Base-by-base conservation (phyloP, 2,329 filamentous ascomycete genomes). In the Beauveria medogensis region DNA sequence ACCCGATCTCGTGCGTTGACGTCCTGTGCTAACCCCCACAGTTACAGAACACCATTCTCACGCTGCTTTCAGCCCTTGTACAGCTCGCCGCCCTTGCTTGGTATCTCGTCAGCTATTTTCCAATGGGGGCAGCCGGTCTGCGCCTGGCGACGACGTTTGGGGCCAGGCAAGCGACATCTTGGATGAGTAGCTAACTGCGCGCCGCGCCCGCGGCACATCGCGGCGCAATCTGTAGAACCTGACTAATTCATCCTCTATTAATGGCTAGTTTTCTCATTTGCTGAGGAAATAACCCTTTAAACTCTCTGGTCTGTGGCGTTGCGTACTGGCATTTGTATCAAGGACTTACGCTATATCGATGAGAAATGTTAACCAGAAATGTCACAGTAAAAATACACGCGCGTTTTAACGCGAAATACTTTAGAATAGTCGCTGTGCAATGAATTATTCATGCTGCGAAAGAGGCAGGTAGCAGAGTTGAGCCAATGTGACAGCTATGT, bases 61-160 rank as follows among this genome's bases (percentile, higher is more conserved):
- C 94, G 18, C 80, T 97, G 59, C 78, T 97, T 65, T 89, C 92
- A 24, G 87, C 91, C 64, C 81, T 97, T 63, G 78, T 92, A 67
- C 94, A 99, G 73, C 80, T 97, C 59, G 86, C 87, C 58, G 90
- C 89, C 64, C 79, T 97, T 65, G 66, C 91, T 52, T 97, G 93
- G 93, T 97, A 97, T 76, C 81, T 97, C 52, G 87, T 97, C 74
- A 96, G 91, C 76, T 99, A 99, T 75, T 97, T 97, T 70, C 94
- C 94, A 28, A 96, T 97, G 92, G 94, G 94, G 46, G 90, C 90
- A 61, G 90, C 88, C 60, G 91, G 94, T 47, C 77, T 99, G 66
- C 88, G 93, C 63, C 85, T 96, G 66, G 92, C 92, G 62, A 91
- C 92, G 48, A 86, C 86, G 3, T 94, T 96, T 71, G 94, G 93